phyloP scores from a whole-genome alignment of 1,139 yeast species.

The Scheffersomyces illinoinensis region DNA sequence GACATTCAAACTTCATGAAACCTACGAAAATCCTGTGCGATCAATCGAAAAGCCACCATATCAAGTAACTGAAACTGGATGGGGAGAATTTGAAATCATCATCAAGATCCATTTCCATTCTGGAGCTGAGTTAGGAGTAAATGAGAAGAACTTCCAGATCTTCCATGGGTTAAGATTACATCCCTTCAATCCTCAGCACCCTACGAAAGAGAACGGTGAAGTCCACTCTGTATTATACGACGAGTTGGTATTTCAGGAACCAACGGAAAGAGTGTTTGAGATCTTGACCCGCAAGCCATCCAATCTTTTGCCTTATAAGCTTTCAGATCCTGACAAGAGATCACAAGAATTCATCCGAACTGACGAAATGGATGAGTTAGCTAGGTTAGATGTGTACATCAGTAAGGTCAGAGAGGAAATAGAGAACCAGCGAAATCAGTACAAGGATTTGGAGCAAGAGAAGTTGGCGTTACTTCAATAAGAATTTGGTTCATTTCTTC shows the following conservation, averaged over 20 bases:
- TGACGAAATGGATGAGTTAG: conserved; percentile 76
- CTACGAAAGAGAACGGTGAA: conserved; percentile 43
- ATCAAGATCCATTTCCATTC: conserved; percentile 83
- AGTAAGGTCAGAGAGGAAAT: conserved; percentile 61
- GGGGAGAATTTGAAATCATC: conserved; percentile 98
- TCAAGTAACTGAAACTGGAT: conserved; percentile 95
- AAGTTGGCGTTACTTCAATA: conserved; percentile 43
- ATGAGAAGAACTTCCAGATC: conserved; percentile 82
- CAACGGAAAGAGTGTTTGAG: conserved; percentile 86
- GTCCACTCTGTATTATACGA: conserved; percentile 77
- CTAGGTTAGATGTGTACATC: conserved; percentile 66
- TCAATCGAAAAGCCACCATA: conserved; percentile 88
- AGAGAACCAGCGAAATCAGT: conserved; percentile 50
- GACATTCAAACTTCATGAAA: conserved; percentile 91
- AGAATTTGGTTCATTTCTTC: not conserved
- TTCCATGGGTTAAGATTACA: conserved; percentile 91
- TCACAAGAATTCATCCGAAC: conserved; percentile 46
- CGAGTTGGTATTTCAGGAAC: conserved; percentile 93
- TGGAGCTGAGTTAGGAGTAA: conserved; percentile 62
- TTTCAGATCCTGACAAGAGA: conserved; percentile 41
- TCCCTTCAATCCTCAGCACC: conserved; percentile 67
- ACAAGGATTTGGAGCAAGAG: conserved; percentile 53
- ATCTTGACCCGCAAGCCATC: conserved; percentile 75
- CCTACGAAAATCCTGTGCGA: conserved; percentile 83
- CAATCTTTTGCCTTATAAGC: conserved; percentile 65